These are phyloP conservation scores for Chlamydomonas asymmetrica DNA, from an alignment of 139 green algal genomes.

Conservation along the genomic window DNA sequence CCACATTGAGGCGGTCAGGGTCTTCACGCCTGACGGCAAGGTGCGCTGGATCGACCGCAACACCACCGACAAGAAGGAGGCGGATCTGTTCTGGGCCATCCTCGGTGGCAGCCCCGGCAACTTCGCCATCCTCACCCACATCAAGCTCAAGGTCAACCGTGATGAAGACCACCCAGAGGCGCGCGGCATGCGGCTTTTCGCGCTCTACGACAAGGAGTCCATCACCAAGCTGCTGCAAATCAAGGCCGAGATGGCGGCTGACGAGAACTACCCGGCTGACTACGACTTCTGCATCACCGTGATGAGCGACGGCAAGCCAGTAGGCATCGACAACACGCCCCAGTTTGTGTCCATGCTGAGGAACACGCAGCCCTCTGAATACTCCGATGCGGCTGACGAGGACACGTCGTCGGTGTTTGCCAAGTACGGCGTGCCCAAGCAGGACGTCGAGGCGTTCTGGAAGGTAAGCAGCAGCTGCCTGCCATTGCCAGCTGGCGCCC, in stretches of 20 bases:
- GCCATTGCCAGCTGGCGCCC: too few species aligned
- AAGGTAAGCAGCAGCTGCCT: too few species aligned
- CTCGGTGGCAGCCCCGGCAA: conserved; percentile 17
- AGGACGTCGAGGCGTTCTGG: neutral
- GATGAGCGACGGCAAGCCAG: neutral
- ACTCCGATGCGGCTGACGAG: neutral
- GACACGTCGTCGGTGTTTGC: neutral
- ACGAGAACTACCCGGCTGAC: conserved; percentile 5
- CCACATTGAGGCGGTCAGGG: conserved; percentile 19
- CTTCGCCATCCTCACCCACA: conserved; percentile 16
- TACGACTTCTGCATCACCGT: conserved; percentile 26
- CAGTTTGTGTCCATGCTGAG: too few species aligned
- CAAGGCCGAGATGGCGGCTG: conserved; percentile 13
- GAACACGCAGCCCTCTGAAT: too few species aligned
- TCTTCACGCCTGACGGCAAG: conserved; percentile 19
- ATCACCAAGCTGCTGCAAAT: conserved; percentile 17
- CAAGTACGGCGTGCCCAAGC: neutral
- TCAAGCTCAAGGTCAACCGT: conserved; percentile 7
- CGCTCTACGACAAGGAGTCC: neutral
- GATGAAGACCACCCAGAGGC: conserved; percentile 10
- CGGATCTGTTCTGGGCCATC: conserved; percentile 18
- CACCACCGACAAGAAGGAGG: neutral
- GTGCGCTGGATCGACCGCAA: too few species aligned
- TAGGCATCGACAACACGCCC: too few species aligned
- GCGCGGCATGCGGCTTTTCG: neutral